Evolutionary conservation across 108 stramenopile genomes (phyloP), one percentile per base, ranked within the genome.

Genomic region (Pseudonitzschia multiseries): DNA sequence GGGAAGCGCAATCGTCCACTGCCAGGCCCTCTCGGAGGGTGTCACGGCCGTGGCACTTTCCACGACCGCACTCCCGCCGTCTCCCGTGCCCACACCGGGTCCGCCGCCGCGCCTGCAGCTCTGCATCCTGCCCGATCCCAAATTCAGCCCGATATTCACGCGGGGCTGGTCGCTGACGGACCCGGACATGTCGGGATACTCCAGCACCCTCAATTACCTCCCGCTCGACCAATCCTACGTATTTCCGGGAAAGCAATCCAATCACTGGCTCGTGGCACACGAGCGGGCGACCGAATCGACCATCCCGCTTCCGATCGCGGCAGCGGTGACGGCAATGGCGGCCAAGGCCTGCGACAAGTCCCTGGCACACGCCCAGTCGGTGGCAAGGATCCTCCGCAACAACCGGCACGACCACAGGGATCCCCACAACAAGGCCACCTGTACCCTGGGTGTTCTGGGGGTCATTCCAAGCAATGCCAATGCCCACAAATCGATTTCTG

Each of bases 131-230:
- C 65, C 40, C 76, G 51, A 81, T 84, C 20, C 36, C 64, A 95
- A 95, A 72, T 92, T 91, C 67, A 26, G 69, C 17, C 74, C 65
- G 4, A 60, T 65, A 5, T 57, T 81, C 2, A 79, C 76, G 6
- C 62, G 80, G 15, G 88, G 90, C 15, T 95, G 90, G 91, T 88
- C 83, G 69, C 69, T 95, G 46, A 79, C 90, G 22, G 94, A 95
- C 83, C 88, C 91, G 0, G 75, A 76, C 46, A 74, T 80, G 65
- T 62, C 75, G 24, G 71, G 73, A 9, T 65, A 72, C 43, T 72
- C 71, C 1, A 71, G 59, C 24, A 63, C 61, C n/a, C 76, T 91
- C 68, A 87, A 81, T 75, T 59, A 86, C 73, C 70, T 87, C 18
- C 91, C 94, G 21, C 68, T 95, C 51, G 94, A 95, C 71, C 84